Base-by-base conservation (phyloP, 345 rosid species). In the Streptanthus diversifolius region DNA sequence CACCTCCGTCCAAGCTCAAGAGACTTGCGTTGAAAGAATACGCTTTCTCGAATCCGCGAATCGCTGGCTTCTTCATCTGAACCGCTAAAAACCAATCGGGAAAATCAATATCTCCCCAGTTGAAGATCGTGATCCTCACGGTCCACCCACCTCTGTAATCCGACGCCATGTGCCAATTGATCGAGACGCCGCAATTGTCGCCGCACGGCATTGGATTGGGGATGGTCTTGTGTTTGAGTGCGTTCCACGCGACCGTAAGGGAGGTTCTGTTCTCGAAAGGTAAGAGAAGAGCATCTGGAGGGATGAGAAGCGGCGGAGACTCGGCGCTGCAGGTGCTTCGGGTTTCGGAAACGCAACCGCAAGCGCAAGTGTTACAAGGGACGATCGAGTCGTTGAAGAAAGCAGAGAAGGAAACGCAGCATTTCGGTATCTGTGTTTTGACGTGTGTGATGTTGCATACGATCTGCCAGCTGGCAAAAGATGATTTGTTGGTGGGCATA, bases 391-490 rank as follows among this genome's bases (percentile, higher is more conserved):
- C 99, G 49, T 90, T 95, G 79, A 85, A 91, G 83, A 85, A 95
- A 25, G 99, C 85, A 7, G 99, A 95, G 73, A 84, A 91, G 0
- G 99, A 91, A 11, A 91, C 99, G 13, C 98, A 95, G 68, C 96
- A 95, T 79, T 78, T 92, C 8, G 97, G 98, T 51, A 77, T 88
- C 2, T 73, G 80, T 2, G 87, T 93, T 82, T 88, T 88, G 39
- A 85, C 83, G 15, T 82, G 81, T 32, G 96, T 90, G 63, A 95
- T 95, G 77, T 95, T 95, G 83, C 99, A 95, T 21, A 95, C 98
- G 29, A 95, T 79, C 72, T 95, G 99, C 99, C 98, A 95, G 76
- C 95, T 95, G 3, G 96, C 97, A 72, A 91, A 80, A n/a, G 87
- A 92, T 14, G 97, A 83, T 36, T 76, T 81, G 74, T 91, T 85